A percentile compares a stretch with the other conserved stretches of the same genome.
phyloP scores from a whole-genome alignment of 805 yeast species.

The Yarrowia hollandica region DNA sequence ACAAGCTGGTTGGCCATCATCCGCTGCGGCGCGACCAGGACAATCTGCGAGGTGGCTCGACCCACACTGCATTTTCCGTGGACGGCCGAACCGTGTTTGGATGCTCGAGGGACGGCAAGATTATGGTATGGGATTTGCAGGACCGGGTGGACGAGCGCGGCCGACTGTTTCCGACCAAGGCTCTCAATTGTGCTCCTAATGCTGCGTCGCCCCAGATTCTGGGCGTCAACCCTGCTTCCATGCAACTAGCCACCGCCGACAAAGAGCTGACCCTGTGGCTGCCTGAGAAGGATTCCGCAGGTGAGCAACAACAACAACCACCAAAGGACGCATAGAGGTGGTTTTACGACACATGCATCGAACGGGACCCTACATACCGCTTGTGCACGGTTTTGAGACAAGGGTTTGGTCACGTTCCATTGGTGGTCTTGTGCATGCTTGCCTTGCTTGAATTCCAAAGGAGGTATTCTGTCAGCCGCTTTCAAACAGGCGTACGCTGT shows the following conservation, averaged over 20 bases:
- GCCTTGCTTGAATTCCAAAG: no score
- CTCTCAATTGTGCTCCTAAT: conserved; percentile 32
- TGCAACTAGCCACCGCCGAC: conserved; percentile 66
- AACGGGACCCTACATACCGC: no score
- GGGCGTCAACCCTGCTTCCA: conserved; percentile 60
- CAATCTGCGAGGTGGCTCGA: conserved; percentile 51
- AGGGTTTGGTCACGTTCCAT: no score
- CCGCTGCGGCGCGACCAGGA: conserved; percentile 44
- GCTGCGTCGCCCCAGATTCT: conserved; percentile 49
- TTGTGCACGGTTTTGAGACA: no score
- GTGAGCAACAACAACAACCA: no score
- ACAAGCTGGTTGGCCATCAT: conserved; percentile 51
- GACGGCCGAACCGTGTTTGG: conserved; percentile 64
- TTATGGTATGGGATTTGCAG: conserved; percentile 54
- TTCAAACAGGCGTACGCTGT: no score
- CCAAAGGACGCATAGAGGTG: conserved; percentile 23
- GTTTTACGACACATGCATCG: neutral
- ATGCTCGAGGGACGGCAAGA: conserved; percentile 57
- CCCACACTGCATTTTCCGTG: conserved; percentile 58
- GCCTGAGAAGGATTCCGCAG: conserved; percentile 34
- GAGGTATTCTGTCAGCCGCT: no score
- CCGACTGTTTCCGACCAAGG: conserved; percentile 35
- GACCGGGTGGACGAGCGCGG: conserved; percentile 32
- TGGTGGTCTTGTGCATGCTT: no score
- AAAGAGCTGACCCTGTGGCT: conserved; percentile 51